phyloP scores from a whole-genome alignment of 225 moss, liverwort and hornwort species.

The Pseudisothecium myosuroides region DNA sequence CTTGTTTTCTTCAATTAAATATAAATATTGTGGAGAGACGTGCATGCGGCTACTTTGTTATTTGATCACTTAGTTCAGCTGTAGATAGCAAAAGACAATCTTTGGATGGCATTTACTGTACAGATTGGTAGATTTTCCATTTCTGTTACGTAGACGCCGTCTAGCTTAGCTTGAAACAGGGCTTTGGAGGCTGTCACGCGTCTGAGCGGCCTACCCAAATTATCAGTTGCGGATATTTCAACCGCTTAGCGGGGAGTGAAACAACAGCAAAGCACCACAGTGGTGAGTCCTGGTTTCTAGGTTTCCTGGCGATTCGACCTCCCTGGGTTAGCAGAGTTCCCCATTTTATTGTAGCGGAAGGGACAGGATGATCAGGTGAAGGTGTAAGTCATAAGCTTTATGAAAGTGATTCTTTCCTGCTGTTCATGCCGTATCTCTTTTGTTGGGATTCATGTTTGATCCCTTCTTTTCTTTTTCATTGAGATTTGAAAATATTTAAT shows the following conservation, averaged over 20 bases:
- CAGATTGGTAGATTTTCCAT: constrained; percentile 1
- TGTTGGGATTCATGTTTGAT: not conserved
- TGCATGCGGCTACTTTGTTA: not conserved
- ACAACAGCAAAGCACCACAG: constrained; percentile 3
- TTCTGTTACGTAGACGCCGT: constrained; percentile 1
- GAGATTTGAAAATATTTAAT: not conserved
- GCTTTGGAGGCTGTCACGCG: not conserved
- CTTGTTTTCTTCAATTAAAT: constrained; percentile 18
- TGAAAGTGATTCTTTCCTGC: constrained; percentile 31
- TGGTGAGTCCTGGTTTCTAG: constrained; percentile 18
- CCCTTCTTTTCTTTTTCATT: too few species aligned
- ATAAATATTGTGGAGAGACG: constrained; percentile 20
- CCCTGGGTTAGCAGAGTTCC: constrained; percentile 6
- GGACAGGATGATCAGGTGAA: constrained; percentile 28
- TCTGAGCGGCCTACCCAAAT: not conserved
- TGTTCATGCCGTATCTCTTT: not conserved
- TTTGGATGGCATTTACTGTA: constrained; percentile 2
- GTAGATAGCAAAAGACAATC: constrained; percentile 9
- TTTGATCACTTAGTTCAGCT: constrained; percentile 6
- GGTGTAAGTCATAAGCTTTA: constrained; percentile 25
- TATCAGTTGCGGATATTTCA: not conserved
- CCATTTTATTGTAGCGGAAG: constrained; percentile 5
- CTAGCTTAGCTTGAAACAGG: constrained; percentile 8
- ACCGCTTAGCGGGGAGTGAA: constrained; percentile 14
- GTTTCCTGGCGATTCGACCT: constrained; percentile 4